phyloP scores from a whole-genome alignment of 2,329 filamentous ascomycete species.

The Didymella keratinophila region DNA sequence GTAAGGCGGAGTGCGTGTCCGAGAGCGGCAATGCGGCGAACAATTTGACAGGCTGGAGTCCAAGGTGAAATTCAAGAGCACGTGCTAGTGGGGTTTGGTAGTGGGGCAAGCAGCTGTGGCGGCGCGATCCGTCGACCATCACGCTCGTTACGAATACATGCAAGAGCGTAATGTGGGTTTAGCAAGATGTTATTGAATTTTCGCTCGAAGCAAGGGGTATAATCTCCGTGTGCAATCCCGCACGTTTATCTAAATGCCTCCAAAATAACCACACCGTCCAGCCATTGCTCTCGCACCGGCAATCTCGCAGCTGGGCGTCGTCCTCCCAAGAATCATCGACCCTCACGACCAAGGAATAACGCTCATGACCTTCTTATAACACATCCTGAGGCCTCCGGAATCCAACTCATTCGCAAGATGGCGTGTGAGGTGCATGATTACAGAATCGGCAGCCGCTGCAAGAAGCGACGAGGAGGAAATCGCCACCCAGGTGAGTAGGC shows the following conservation, averaged over 20 bases:
- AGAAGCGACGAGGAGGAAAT: too few relatives aligned
- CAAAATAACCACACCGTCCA: not conserved
- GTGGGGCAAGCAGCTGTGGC: conserved; percentile 26
- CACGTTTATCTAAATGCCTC: not conserved
- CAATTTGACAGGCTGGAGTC: conserved; percentile 13
- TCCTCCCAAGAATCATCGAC: not conserved
- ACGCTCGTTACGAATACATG: not conserved
- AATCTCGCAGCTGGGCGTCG: not conserved
- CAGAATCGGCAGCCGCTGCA: too few relatives aligned
- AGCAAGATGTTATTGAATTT: not conserved
- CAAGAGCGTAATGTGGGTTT: not conserved
- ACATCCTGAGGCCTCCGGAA: too few relatives aligned
- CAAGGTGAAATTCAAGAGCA: conserved; percentile 37
- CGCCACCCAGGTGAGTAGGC: too few relatives aligned
- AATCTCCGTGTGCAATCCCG: not conserved
- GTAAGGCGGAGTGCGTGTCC: conserved; percentile 1
- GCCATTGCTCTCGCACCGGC: not conserved
- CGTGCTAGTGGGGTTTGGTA: conserved; percentile 37
- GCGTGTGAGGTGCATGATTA: too few relatives aligned
- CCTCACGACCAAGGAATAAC: too few relatives aligned
- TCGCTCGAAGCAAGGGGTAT: not conserved
- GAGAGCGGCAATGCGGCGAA: conserved; percentile 6
- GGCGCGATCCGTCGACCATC: not conserved
- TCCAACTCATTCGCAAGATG: too few relatives aligned
- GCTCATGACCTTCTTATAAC: too few relatives aligned